These are phyloP conservation scores for Talaromyces sp. DNA, from an alignment of 2,329 filamentous ascomycete genomes.

Conservation along the genomic window DNA sequence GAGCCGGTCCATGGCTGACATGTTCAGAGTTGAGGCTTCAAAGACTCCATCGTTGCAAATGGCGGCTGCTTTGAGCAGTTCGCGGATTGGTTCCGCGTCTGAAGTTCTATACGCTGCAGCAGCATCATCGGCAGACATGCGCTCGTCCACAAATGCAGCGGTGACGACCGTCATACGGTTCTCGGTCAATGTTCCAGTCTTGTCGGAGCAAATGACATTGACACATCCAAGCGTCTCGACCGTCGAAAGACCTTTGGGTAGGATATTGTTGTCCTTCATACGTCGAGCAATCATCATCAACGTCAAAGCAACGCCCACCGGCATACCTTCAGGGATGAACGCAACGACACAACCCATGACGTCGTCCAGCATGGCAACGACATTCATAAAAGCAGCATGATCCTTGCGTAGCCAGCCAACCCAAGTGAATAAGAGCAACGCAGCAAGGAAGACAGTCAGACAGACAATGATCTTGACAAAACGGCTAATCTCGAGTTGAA, in stretches of 20 bases:
- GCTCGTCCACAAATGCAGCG: slow-evolving; percentile 55
- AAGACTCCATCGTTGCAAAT: slow-evolving; percentile 75
- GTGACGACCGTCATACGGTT: slow-evolving; percentile 72
- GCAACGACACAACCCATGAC: slow-evolving; percentile 71
- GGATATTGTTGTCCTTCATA: slow-evolving; percentile 71
- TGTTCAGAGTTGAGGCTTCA: slow-evolving; percentile 59
- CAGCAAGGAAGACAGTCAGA: slow-evolving; percentile 64
- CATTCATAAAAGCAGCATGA: slow-evolving; percentile 67
- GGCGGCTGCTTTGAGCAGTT: slow-evolving; percentile 60
- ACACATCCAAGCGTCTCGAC: slow-evolving; percentile 74
- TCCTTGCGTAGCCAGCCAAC: slow-evolving; percentile 63
- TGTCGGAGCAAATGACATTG: slow-evolving; percentile 72
- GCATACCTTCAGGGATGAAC: slow-evolving; percentile 74
- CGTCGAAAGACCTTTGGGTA: slow-evolving; percentile 76
- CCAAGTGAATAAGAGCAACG: slow-evolving; percentile 51
- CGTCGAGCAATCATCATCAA: slow-evolving; percentile 72
- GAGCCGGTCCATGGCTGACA: slow-evolving; percentile 59
- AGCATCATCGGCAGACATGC: slow-evolving; percentile 50
- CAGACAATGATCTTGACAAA: slow-evolving; percentile 68
- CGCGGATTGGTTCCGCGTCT: slow-evolving; percentile 46
- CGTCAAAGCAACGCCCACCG: slow-evolving; percentile 65
- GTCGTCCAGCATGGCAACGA: slow-evolving; percentile 66
- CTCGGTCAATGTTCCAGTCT: slow-evolving; percentile 61
- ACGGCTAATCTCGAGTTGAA: slow-evolving; percentile 68
- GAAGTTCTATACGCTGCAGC: slow-evolving; percentile 37